Conservation (phyloP, 345 rosid genomes). For the Boechera divaricarpa region DNA sequence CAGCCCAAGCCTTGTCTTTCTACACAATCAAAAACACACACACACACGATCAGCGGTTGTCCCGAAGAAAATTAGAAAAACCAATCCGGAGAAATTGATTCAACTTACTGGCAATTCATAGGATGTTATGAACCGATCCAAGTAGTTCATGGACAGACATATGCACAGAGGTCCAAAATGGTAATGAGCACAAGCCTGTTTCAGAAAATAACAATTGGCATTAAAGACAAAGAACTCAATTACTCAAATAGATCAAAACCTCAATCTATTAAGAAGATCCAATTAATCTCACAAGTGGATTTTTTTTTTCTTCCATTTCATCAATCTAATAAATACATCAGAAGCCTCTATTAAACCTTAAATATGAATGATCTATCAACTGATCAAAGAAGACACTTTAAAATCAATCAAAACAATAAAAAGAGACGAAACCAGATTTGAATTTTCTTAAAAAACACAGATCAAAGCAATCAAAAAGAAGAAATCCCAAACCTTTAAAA, state of each 20-base stretch:
- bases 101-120: constrained; percentile 72
- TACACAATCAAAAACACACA: constrained; percentile 35
- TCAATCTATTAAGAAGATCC: constrained; percentile 38
- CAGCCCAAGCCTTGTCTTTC: constrained; percentile 68
- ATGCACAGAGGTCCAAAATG: constrained; percentile 60
- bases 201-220: constrained; percentile 26
- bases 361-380: constrained; percentile 26
- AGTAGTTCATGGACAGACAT: constrained; percentile 66
- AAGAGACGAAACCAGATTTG: constrained; percentile 29
- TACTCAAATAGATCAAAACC: constrained; percentile 30
- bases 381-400: constrained; percentile 24
- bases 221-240: constrained; percentile 29
- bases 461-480: constrained; percentile 14
- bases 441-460: neutral
- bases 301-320: neutral
- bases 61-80: neutral
- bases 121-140: constrained; percentile 71
- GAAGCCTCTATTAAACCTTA: neutral
- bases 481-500: constrained; percentile 57
- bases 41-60: constrained; percentile 2
- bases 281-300: neutral
- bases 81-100: constrained; percentile 9
- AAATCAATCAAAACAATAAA: neutral
- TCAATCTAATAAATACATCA: constrained; percentile 15
- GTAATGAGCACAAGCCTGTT: constrained; percentile 67